phyloP scores from a whole-genome alignment of 2,329 filamentous ascomycete genomes.

The Saccharata proteae region DNA sequence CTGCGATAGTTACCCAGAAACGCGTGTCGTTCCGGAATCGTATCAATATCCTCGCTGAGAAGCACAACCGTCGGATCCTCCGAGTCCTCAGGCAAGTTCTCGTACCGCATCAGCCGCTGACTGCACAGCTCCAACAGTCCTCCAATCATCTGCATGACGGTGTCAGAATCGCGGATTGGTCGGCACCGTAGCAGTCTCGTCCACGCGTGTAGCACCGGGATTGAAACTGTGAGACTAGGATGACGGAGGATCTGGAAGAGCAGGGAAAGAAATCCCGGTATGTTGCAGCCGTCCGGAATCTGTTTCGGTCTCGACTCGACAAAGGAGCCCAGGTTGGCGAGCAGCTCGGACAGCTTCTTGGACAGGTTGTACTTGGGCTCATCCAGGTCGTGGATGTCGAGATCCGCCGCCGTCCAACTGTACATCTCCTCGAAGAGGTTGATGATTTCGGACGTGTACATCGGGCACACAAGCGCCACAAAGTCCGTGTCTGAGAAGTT shows the following conservation, averaged over 20 bases:
- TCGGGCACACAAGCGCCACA: slow-evolving; percentile 60
- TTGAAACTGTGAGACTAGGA: slow-evolving; percentile 82
- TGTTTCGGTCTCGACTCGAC: slow-evolving; percentile 64
- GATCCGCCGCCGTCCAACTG: slow-evolving; percentile 66
- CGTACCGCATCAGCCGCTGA: slow-evolving; percentile 73
- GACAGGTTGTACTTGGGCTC: slow-evolving; percentile 84
- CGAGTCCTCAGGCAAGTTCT: slow-evolving; percentile 70
- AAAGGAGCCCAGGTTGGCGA: slow-evolving; percentile 75
- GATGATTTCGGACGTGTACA: slow-evolving; percentile 63
- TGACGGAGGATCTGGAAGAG: slow-evolving; percentile 69
- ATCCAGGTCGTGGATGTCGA: slow-evolving; percentile 71
- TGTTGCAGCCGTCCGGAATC: slow-evolving; percentile 53
- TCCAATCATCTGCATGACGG: slow-evolving; percentile 51
- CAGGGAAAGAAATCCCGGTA: slow-evolving; percentile 66
- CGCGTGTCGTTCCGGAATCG: slow-evolving; percentile 81
- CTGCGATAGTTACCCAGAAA: slow-evolving; percentile 93
- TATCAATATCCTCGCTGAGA: slow-evolving; percentile 88
- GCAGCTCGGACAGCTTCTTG: slow-evolving; percentile 90
- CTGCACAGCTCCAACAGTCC: slow-evolving; percentile 74
- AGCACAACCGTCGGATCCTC: slow-evolving; percentile 71
- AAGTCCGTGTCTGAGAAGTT: slow-evolving; percentile 71
- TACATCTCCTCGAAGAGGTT: slow-evolving; percentile 62
- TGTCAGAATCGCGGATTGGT: slow-evolving; percentile 54
- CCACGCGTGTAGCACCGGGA: slow-evolving; percentile 85
- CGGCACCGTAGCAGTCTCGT: slow-evolving; percentile 66